Percentiles rank a stretch among this genome's conserved stretches.
These are phyloP conservation scores for Lentinus polychrous DNA, from an alignment of 1,284 basidiomycete species.

Conservation along the genomic window DNA sequence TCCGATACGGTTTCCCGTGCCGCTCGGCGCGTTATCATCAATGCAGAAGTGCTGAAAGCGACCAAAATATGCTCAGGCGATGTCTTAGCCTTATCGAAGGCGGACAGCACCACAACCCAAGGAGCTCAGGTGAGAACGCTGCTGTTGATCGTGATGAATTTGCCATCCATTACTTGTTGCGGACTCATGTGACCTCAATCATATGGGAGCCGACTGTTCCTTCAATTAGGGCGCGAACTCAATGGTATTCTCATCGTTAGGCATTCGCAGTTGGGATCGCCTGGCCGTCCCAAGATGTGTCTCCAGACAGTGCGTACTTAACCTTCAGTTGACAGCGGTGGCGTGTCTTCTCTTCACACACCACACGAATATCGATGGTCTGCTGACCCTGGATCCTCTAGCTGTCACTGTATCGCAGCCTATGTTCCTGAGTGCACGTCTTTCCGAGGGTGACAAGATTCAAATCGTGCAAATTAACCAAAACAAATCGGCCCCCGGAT, in stretches of 20 bases:
- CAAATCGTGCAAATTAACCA: conserved; percentile 43
- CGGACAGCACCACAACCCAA: conserved; percentile 23
- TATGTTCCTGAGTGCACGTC: conserved; percentile 50
- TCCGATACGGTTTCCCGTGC: conserved; percentile 41
- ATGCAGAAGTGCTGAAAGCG: conserved; percentile 56
- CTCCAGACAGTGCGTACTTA: conserved; percentile 44
- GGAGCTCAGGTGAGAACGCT: conserved; percentile 14
- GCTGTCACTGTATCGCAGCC: conserved; percentile 49
- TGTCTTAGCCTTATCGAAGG: conserved; percentile 48
- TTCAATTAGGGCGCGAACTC: conserved; percentile 7
- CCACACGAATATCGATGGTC: conserved; percentile 3
- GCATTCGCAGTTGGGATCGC: conserved; percentile 57
- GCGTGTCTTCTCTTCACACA: not conserved
- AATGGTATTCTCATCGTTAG: conserved; percentile 25
- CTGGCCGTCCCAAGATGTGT: conserved; percentile 62
- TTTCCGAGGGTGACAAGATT: conserved; percentile 39
- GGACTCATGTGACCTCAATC: conserved; percentile 12
- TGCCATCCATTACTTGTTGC: conserved; percentile 3
- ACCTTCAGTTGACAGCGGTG: conserved; percentile 3
- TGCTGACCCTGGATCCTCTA: conserved; percentile 22
- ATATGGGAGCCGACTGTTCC: conserved; percentile 3
- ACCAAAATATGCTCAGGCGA: conserved; percentile 67
- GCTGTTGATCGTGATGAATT: not conserved
- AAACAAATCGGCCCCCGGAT: conserved; percentile 31
- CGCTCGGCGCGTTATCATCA: conserved; percentile 58